A percentile compares a stretch with the other conserved stretches of the same genome.
Evolutionary conservation across 441 rosid genomes (phyloP).

Genomic region (Euphorbia celastroides): DNA sequence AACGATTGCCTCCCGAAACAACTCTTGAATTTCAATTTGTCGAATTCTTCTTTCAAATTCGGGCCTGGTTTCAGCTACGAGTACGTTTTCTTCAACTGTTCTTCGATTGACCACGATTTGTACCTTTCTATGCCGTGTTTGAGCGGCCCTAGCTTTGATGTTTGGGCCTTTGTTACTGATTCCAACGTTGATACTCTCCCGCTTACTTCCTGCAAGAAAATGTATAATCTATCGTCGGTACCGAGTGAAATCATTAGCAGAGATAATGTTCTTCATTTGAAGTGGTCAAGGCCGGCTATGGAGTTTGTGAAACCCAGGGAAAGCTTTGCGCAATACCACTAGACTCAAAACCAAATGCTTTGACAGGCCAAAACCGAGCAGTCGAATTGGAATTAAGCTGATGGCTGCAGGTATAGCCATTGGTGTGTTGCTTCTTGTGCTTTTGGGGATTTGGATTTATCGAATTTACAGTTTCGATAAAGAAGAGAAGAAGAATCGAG

Average conservation of each 20-base stretch:
- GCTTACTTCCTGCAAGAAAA: slow-evolving; percentile 11
- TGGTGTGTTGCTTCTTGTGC: not conserved
- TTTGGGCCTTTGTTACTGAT: not conserved
- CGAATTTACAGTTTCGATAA: slow-evolving; percentile 5
- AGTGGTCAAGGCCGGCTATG: slow-evolving; percentile 12
- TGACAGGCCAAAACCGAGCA: slow-evolving; percentile 4
- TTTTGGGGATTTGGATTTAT: not conserved
- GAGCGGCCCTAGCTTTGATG: slow-evolving; percentile 8
- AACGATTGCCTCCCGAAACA: slow-evolving; percentile 17
- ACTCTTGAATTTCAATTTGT: slow-evolving; percentile 4
- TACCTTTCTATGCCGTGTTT: slow-evolving; percentile 13
- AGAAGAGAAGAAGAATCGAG: slow-evolving; percentile 13
- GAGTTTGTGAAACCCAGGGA: slow-evolving; percentile 10
- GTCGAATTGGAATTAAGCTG: not conserved
- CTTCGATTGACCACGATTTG: not conserved
- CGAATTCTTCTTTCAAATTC: slow-evolving; percentile 9
- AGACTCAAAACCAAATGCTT: slow-evolving; percentile 6
- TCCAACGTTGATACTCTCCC: not conserved
- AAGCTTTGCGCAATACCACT: not conserved
- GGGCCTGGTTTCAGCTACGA: no score
- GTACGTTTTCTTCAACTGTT: slow-evolving; percentile 3
- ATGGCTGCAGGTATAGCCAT: slow-evolving; percentile 11
- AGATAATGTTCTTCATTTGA: slow-evolving; percentile 6
- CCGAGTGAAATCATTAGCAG: not conserved
- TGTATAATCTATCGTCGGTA: slow-evolving; percentile 15